Evolutionary conservation across 805 yeast species (phyloP), one percentile per base, ranked within the genome.

Genomic region (Lipomyces oligophaga): DNA sequence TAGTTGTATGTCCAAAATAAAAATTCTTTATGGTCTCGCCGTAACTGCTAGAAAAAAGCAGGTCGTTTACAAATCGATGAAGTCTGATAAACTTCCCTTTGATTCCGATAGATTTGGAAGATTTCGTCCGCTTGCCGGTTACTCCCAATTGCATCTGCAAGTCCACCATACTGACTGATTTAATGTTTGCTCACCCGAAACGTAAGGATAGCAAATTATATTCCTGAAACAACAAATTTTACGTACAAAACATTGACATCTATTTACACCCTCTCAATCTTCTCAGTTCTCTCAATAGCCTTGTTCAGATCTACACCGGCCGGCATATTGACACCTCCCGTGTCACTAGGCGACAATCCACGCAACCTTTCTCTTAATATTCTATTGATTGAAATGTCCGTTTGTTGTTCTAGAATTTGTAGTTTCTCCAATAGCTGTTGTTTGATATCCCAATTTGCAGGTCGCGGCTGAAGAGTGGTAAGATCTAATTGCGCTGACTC

Each of bases 341-440:
- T 25, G 8, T 32, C 41, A 3, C 41, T 41, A 11, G 41, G 38
- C 28, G 34, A 33, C 38, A 20, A 38, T 20, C 38, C 31, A 10
- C 37, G 11, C 18, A 62, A 27, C 24, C 70, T 60, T 36, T 69
- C 70, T 46, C 73, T 66, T 16, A 74, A 69, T 5, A 70, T 37
- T 15, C 61, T 53, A 11, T 63, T 63, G 1, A 77, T 64, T 1
- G 68, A 69, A n/a, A 59, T 61, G 35, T 76, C 70, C 0, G 81
- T 78, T 38, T 66, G 60, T 21, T 64, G 62, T 1, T 69, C 64
- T n/a, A 76, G 54, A 3, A 63, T 54, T 10, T 67, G 66, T 38
- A 75, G 40, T 31, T 69, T 67, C 0, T 63, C 66, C 27, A 65
- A 60, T 6, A 78, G 48, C 47, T 69, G 73, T 15, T 66, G 57